Percentiles rank a stretch among this genome's conserved stretches.
Evolutionary conservation across 163 green algal species (phyloP).

Genomic region (Chlorella variabilis): DNA sequence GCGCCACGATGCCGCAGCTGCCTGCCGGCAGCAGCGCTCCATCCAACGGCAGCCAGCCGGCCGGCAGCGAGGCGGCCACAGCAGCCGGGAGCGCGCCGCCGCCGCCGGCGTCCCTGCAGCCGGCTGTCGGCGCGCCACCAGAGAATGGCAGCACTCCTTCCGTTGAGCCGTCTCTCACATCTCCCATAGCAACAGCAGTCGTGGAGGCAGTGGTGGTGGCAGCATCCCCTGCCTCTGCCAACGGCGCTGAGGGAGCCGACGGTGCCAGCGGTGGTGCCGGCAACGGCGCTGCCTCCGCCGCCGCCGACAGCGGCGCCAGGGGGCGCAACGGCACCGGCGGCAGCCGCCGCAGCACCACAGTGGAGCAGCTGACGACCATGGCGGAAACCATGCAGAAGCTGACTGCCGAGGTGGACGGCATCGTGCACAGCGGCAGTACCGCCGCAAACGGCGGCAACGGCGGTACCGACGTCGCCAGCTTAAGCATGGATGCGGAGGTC

Average conservation of each 20-base stretch:
- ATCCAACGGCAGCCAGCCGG: background rate
- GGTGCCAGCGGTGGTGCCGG: background rate
- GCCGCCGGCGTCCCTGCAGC: background rate
- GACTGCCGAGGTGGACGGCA: slow-evolving; percentile 27
- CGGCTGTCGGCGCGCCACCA: background rate
- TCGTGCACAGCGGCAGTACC: slow-evolving; percentile 1
- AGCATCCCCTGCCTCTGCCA: too few relatives aligned
- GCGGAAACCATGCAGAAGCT: slow-evolving; percentile 42
- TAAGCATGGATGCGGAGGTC: slow-evolving; percentile 8
- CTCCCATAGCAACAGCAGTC: background rate
- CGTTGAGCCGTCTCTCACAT: background rate
- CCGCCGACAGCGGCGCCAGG: background rate
- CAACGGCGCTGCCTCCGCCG: background rate
- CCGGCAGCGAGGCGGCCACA: background rate
- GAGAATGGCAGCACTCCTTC: background rate
- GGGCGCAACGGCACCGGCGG: background rate
- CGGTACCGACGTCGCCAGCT: background rate
- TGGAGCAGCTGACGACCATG: slow-evolving; percentile 37
- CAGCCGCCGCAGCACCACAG: background rate
- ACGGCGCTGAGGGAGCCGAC: background rate
- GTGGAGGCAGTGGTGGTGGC: too few relatives aligned
- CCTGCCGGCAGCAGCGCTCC: too few relatives aligned
- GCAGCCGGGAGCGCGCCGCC: background rate
- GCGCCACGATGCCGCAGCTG: too few relatives aligned
- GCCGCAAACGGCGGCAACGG: background rate